Conservation (phyloP, 176 grass and related monocot species). For the Oryza punctata region DNA sequence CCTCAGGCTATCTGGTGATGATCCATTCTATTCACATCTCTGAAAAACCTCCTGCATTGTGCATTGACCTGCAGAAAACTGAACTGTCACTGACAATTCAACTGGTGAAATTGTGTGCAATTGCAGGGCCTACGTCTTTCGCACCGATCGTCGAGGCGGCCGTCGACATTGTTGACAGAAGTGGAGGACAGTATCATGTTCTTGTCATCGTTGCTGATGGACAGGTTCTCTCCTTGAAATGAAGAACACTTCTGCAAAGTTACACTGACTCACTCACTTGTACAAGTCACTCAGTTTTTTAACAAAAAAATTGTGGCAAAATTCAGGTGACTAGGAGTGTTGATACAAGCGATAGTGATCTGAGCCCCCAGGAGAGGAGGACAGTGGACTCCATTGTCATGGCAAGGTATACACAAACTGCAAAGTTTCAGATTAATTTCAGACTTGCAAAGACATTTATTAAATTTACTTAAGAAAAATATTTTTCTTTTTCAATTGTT, state of each 20-base stretch:
- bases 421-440: neutral
- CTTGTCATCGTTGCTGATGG: slow-evolving; percentile 91
- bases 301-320: neutral
- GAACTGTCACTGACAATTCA: neutral
- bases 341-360: slow-evolving; percentile 54
- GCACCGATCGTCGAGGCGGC: slow-evolving; percentile 83
- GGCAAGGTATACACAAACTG: slow-evolving; percentile 57
- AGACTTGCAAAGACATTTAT: neutral
- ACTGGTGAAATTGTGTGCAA: neutral
- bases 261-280: too few relatives aligned
- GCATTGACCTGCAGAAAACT: neutral
- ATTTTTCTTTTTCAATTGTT: neutral
- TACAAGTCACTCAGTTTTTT: too few relatives aligned
- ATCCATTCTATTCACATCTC: neutral
- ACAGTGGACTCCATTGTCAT: slow-evolving; percentile 90
- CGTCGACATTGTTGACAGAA: slow-evolving; percentile 86
- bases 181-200: slow-evolving; percentile 82
- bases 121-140: slow-evolving; percentile 80
- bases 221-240: slow-evolving; percentile 49
- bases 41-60: neutral
- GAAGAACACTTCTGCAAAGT: too few relatives aligned
- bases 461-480: neutral
- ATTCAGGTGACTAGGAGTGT: slow-evolving; percentile 78
- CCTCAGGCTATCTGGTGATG: slow-evolving; percentile 67
- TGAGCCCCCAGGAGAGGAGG: slow-evolving; percentile 82